phyloP scores from a whole-genome alignment of 169 alveolate genomes.

The Cryptosporidium baileyi region DNA sequence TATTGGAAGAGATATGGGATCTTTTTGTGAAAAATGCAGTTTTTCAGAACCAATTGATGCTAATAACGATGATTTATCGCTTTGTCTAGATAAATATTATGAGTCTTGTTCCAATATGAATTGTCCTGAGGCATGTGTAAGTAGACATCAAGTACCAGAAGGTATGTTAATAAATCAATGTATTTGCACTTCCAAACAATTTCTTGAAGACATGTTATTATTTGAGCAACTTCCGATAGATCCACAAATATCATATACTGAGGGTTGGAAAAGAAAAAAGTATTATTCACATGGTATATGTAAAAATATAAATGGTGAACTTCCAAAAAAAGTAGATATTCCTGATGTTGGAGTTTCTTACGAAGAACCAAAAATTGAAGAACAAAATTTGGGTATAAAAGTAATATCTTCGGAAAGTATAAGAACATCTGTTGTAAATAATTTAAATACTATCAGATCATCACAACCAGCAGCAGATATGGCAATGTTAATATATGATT shows the following conservation, averaged over 20 bases:
- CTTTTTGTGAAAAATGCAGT: constrained; percentile 37
- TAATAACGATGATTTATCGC: constrained; percentile 38
- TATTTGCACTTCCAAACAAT: constrained; percentile 58
- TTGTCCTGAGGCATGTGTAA: constrained; percentile 65
- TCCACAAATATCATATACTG: constrained; percentile 65
- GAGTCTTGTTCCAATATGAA: constrained; percentile 28
- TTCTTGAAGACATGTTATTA: constrained; percentile 40
- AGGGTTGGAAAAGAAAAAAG: constrained; percentile 63
- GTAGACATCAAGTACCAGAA: constrained; percentile 46
- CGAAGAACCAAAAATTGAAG: background rate
- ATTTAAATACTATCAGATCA: constrained; percentile 25
- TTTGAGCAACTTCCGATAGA: constrained; percentile 59
- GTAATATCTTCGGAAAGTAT: constrained; percentile 35
- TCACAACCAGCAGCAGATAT: constrained; percentile 69
- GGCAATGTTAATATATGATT: constrained; percentile 61
- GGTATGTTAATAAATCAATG: constrained; percentile 44
- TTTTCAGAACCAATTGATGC: constrained; percentile 53
- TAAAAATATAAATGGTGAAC: constrained; percentile 3
- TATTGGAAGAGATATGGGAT: constrained; percentile 66
- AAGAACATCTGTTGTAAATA: constrained; percentile 10
- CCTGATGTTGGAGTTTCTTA: constrained; percentile 22
- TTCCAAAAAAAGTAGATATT: constrained; percentile 4
- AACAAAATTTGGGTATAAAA: background rate
- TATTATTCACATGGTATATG: constrained; percentile 48
- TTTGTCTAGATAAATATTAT: constrained; percentile 45